Evolutionary conservation across 805 yeast genomes (phyloP).

Genomic region (Starmerella floricola): DNA sequence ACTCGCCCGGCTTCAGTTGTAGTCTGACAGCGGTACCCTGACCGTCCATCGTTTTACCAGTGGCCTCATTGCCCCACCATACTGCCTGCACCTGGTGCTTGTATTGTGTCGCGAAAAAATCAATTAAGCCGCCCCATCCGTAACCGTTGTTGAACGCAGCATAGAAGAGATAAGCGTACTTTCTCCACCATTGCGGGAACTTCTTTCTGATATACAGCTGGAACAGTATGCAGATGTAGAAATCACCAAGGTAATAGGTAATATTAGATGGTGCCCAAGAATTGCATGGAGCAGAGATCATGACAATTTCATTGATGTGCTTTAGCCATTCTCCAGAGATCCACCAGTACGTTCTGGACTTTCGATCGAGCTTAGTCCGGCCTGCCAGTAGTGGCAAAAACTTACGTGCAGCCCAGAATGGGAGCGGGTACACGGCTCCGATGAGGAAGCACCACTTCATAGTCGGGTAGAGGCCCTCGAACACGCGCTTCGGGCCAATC

Average conservation of each 20-base stretch:
- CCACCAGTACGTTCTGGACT: conserved; percentile 19
- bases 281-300: conserved; percentile 7
- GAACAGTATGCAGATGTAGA: conserved; percentile 33
- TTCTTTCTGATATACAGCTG: conserved; percentile 35
- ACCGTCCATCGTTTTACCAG: not conserved
- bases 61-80: conserved; percentile 40
- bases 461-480: conserved; percentile 44
- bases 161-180: conserved; percentile 39
- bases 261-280: conserved; percentile 37
- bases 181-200: conserved; percentile 42
- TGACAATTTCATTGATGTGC: conserved; percentile 14
- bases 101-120: conserved; percentile 33
- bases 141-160: conserved; percentile 40
- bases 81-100: conserved; percentile 25
- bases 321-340: conserved; percentile 27
- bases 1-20: conserved; percentile 2
- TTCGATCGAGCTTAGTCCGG: not conserved
- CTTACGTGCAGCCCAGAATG: conserved; percentile 15
- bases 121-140: conserved; percentile 37
- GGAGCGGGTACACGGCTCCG: conserved; percentile 32
- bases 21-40: not conserved
- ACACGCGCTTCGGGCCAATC: conserved; percentile 35
- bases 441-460: conserved; percentile 52
- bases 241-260: conserved; percentile 33
- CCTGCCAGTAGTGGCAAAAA: not conserved